Evolutionary conservation across 2,329 filamentous ascomycete genomes (phyloP).

Genomic region (Xylariaceae sp.): DNA sequence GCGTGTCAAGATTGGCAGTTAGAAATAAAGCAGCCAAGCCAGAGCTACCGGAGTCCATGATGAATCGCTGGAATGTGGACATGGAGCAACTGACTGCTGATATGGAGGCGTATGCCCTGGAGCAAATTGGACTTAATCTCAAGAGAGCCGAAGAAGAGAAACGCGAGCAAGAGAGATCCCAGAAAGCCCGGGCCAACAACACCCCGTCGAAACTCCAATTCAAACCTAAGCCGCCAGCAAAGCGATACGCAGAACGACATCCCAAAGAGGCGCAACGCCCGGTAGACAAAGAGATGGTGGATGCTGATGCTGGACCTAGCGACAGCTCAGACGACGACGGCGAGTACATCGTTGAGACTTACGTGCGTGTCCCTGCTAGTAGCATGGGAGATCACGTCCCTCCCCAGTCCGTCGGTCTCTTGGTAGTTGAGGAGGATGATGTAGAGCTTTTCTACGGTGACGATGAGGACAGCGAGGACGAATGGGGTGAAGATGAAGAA

Average conservation of each 20-base stretch:
- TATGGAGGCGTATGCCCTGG: constrained; percentile 46
- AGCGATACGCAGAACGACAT: constrained; percentile 52
- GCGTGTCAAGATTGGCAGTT: constrained; percentile 26
- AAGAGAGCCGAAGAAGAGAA: constrained; percentile 41
- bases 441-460: constrained; percentile 55
- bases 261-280: constrained; percentile 35
- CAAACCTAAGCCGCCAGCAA: constrained; percentile 50
- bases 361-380: constrained; percentile 54
- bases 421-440: constrained; percentile 55
- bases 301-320: constrained; percentile 33
- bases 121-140: constrained; percentile 51
- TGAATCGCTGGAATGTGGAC: constrained; percentile 36
- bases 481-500: constrained; percentile 53
- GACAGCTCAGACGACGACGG: constrained; percentile 49
- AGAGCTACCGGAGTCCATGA: constrained; percentile 28
- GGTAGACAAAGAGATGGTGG: constrained; percentile 26
- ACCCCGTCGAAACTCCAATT: constrained; percentile 36
- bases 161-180: constrained; percentile 27
- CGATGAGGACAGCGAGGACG: constrained; percentile 58
- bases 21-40: constrained; percentile 22
- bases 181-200: neutral
- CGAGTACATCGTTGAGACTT: constrained; percentile 61
- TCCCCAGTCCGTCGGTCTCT: constrained; percentile 48
- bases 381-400: constrained; percentile 42
- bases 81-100: constrained; percentile 29